Percentiles rank a stretch among this genome's conserved stretches.
phyloP scores from a whole-genome alignment of 257 asterid genomes.

The Solanum pennellii region DNA sequence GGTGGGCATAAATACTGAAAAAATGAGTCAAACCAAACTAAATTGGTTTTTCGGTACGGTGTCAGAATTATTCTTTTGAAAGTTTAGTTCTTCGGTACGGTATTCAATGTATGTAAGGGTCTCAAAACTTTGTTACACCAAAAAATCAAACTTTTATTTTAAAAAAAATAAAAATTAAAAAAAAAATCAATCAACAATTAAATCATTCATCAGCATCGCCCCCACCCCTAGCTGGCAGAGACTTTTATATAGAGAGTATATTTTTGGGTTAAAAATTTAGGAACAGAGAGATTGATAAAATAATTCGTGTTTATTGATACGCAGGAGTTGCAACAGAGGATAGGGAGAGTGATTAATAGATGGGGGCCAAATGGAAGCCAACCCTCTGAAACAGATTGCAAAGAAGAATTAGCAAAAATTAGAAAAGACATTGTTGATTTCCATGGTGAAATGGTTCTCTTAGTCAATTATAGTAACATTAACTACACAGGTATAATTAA shows the following conservation, averaged over 20 bases:
- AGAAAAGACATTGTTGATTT: conserved; percentile 82
- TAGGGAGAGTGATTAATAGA: conserved; percentile 42
- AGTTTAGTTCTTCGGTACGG: too few relatives aligned
- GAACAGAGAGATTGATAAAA: neutral
- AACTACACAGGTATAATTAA: conserved; percentile 31
- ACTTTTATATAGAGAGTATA: too few relatives aligned
- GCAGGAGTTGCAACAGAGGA: conserved; percentile 77
- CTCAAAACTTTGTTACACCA: too few relatives aligned
- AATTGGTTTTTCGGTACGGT: too few relatives aligned
- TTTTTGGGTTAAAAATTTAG: neutral
- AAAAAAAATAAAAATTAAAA: too few relatives aligned
- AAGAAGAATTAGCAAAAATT: conserved; percentile 45
- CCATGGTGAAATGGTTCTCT: conserved; percentile 95
- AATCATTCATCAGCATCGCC: too few relatives aligned
- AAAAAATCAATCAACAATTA: too few relatives aligned
- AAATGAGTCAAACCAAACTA: too few relatives aligned
- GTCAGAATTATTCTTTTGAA: fast-evolving
- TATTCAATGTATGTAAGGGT: too few relatives aligned
- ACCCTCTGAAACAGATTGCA: conserved; percentile 35
- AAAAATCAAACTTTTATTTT: too few relatives aligned
- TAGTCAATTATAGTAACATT: conserved; percentile 66
- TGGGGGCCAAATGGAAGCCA: conserved; percentile 33
- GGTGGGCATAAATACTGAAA: too few relatives aligned
- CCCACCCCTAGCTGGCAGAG: too few relatives aligned
- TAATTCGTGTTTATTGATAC: neutral